Evolutionary conservation across 345 rosid genomes (phyloP).

Genomic region (Rhizophora mangle): DNA sequence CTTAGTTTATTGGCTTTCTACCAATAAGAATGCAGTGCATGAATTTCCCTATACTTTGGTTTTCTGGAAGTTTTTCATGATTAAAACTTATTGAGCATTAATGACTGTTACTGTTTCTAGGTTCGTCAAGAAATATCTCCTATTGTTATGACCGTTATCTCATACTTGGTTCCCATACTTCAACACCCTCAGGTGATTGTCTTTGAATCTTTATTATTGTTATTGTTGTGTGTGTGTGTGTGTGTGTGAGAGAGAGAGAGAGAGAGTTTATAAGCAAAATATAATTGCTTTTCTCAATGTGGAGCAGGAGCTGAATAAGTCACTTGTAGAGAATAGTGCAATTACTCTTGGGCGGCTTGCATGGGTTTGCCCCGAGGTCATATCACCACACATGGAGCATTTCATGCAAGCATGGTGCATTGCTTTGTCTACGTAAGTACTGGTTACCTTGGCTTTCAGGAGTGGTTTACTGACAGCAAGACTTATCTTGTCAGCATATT

Average conservation of each 20-base stretch:
- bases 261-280: not conserved
- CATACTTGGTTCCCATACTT: slow-evolving; percentile 73
- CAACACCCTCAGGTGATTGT: slow-evolving; percentile 66
- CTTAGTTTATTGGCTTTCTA: not conserved
- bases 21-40: not conserved
- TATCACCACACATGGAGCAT: slow-evolving; percentile 98
- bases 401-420: slow-evolving; percentile 96
- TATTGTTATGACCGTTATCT: slow-evolving; percentile 62
- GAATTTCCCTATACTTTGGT: not conserved
- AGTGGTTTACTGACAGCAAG: slow-evolving; percentile 8
- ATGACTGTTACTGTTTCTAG: slow-evolving; percentile 35
- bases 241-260: not conserved
- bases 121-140: slow-evolving; percentile 91
- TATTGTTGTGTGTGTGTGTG: not conserved
- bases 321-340: slow-evolving; percentile 92
- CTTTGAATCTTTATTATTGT: not conserved
- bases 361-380: slow-evolving; percentile 95
- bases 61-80: not conserved
- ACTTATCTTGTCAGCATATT: not conserved
- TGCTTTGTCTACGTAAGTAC: slow-evolving; percentile 77
- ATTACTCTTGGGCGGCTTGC: slow-evolving; percentile 97
- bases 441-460: slow-evolving; percentile 1
- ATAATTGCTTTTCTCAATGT: slow-evolving; percentile 15
- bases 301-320: slow-evolving; percentile 74
- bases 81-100: no score